Base-by-base conservation (phyloP, 1,139 yeast species). In the Spencermartinsiella ligniputridi region DNA sequence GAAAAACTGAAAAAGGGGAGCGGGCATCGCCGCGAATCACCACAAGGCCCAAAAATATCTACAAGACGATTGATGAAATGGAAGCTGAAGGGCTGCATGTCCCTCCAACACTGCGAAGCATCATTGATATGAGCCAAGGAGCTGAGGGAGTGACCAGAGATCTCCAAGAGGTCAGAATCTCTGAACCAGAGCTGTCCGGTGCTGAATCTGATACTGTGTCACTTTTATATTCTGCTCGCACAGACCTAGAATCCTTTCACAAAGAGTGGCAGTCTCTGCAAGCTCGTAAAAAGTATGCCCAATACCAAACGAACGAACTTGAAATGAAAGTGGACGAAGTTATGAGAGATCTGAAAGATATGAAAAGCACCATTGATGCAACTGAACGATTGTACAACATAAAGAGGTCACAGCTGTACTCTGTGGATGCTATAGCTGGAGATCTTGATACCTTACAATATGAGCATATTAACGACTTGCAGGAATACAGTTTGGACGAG, bases 11-110 rank as follows among this genome's bases (percentile, higher is more conserved):
- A 11, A 38, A 33, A 8, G 22, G 35, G 20, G 29, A 9, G 39
- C 16, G n/a, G 21, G n/a, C 36, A 22, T 15, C 25, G 15, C 15
- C 12, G 5, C 4, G 32, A 3, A 27, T 22, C 18, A 27, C 44
- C 11, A 42, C 49, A 16, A 52, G 51, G 35, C 57, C 58, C 3
- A 53, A 53, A 33, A 51, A 48, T 30, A 37, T 67, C n/a, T 71
- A 62, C 47, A 66, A 63, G 35, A 61, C 75, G 3, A 62, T 75
- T 9, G 56, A 57, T 12, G 71, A 64, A 30, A 52, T 76, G 42
- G 73, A 70, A 44, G 44, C 45, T 0, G 56, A 60, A 13, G 73
- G 71, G 1, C 53, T 70, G 11, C 52, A 48, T 0, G 63, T 75
- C 2, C 76, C 79, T 0, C 41, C 46, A 15, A 57, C 54, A 18